phyloP scores from a whole-genome alignment of 345 rosid genomes.

The Brassica cretica region DNA sequence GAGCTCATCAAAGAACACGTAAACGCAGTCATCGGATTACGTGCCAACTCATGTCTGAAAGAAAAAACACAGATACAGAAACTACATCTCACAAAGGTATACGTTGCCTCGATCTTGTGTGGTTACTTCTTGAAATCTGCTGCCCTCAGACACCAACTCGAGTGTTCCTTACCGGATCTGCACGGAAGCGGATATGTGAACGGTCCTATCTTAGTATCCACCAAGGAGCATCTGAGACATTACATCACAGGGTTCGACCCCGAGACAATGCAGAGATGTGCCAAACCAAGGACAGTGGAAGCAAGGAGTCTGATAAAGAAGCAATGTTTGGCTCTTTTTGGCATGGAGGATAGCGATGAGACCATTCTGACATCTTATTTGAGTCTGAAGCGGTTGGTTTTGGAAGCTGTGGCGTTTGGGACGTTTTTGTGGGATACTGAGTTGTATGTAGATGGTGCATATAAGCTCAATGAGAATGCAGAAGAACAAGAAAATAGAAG shows the following conservation, averaged over 20 bases:
- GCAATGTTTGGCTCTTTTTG: slow-evolving; percentile 74
- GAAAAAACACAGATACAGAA: slow-evolving; percentile 69
- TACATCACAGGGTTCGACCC: slow-evolving; percentile 72
- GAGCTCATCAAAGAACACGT: slow-evolving; percentile 80
- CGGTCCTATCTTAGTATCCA: slow-evolving; percentile 42
- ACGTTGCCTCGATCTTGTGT: slow-evolving; percentile 68
- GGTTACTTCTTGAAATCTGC: slow-evolving; percentile 92
- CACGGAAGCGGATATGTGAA: slow-evolving; percentile 41
- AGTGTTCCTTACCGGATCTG: slow-evolving; percentile 45
- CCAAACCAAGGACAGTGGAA: slow-evolving; percentile 67
- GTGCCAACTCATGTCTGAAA: slow-evolving; percentile 66
- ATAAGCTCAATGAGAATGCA: slow-evolving; percentile 53
- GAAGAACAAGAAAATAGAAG: slow-evolving; percentile 35
- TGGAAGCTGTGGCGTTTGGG: slow-evolving; percentile 95
- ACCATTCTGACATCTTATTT: slow-evolving; percentile 70
- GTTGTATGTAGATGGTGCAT: slow-evolving; percentile 58
- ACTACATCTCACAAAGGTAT: slow-evolving; percentile 52
- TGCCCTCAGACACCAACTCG: slow-evolving; percentile 65
- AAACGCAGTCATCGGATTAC: slow-evolving; percentile 67
- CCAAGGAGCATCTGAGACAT: slow-evolving; percentile 51
- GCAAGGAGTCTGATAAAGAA: slow-evolving; percentile 67
- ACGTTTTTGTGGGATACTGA: slow-evolving; percentile 90
- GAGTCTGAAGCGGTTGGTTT: slow-evolving; percentile 79
- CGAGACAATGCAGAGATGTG: slow-evolving; percentile 67
- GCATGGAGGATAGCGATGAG: slow-evolving; percentile 52